These are phyloP conservation scores for Beauveria sp. DNA, from an alignment of 2,329 filamentous ascomycete species.

Conservation along the genomic window DNA sequence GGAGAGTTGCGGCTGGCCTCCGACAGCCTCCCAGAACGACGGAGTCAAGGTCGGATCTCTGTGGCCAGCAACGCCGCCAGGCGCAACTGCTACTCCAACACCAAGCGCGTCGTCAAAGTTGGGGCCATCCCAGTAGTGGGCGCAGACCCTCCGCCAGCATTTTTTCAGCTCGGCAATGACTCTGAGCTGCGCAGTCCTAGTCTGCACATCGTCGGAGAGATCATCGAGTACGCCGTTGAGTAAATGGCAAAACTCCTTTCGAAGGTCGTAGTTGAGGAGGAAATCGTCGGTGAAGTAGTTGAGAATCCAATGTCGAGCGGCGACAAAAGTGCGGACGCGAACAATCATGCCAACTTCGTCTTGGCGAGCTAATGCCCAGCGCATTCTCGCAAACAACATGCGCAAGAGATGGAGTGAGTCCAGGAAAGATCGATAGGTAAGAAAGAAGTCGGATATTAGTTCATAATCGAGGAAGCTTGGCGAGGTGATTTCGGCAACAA, in stretches of 20 bases:
- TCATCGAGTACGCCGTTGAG: slow-evolving; percentile 63
- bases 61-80: slow-evolving; percentile 64
- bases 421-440: slow-evolving; percentile 87
- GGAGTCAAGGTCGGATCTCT: slow-evolving; percentile 49
- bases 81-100: slow-evolving; percentile 60
- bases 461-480: slow-evolving; percentile 95
- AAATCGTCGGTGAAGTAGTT: slow-evolving; percentile 98
- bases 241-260: slow-evolving; percentile 70
- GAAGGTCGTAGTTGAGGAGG: slow-evolving; percentile 64
- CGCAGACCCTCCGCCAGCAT: slow-evolving; percentile 89
- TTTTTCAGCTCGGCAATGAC: slow-evolving; percentile 93
- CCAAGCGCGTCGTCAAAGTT: slow-evolving; percentile 56
- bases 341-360: slow-evolving; percentile 89
- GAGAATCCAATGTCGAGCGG: slow-evolving; percentile 90
- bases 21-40: slow-evolving; percentile 42
- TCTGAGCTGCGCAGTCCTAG: slow-evolving; percentile 58
- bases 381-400: slow-evolving; percentile 75
- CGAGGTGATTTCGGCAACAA: slow-evolving; percentile 94
- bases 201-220: slow-evolving; percentile 36
- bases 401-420: slow-evolving; percentile 67
- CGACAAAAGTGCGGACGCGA: slow-evolving; percentile 92
- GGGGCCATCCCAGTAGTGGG: slow-evolving; percentile 76
- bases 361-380: slow-evolving; percentile 73
- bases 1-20: slow-evolving; percentile 35
- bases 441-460: slow-evolving; percentile 92